Conservation (phyloP, 495 filamentous ascomycete genomes). For the Lophium mytilinum region DNA sequence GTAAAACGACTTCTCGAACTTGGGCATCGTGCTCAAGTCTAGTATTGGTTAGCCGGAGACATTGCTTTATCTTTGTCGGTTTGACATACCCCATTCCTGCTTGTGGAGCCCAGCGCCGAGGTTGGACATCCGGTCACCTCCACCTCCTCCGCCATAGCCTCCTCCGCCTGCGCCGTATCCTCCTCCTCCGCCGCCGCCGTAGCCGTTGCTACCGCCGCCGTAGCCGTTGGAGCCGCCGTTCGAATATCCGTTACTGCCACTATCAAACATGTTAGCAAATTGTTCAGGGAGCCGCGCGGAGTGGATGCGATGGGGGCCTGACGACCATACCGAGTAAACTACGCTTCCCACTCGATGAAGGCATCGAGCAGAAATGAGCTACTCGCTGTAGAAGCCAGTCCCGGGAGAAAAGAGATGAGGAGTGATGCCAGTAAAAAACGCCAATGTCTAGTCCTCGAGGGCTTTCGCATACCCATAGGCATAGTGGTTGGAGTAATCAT, state of each 20-base stretch:
- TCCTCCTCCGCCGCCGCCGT: constrained; percentile 34
- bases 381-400: constrained; percentile 11
- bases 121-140: constrained; percentile 82
- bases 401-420: constrained; percentile 17
- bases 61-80: background rate
- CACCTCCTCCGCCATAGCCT: constrained; percentile 42
- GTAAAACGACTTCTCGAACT: constrained; percentile 99
- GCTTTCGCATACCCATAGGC: constrained; percentile 21
- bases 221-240: constrained; percentile 48
- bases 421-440: constrained; percentile 14
- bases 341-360: background rate
- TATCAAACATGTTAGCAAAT: constrained; percentile 43
- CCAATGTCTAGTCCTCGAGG: constrained; percentile 11
- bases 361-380: constrained; percentile 4
- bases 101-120: constrained; percentile 79
- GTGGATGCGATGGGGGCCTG: constrained; percentile 5
- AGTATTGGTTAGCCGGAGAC: background rate
- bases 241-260: constrained; percentile 41
- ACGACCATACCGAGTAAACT: constrained; percentile 11
- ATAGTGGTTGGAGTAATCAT: constrained; percentile 19
- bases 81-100: constrained; percentile 70
- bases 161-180: constrained; percentile 32
- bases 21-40: constrained; percentile 76
- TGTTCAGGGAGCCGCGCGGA: background rate
- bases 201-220: constrained; percentile 41